Percentiles rank a stretch among this genome's conserved stretches.
phyloP scores from a whole-genome alignment of 352 stramenopile genomes.

The Globisporangium recalcitrans region DNA sequence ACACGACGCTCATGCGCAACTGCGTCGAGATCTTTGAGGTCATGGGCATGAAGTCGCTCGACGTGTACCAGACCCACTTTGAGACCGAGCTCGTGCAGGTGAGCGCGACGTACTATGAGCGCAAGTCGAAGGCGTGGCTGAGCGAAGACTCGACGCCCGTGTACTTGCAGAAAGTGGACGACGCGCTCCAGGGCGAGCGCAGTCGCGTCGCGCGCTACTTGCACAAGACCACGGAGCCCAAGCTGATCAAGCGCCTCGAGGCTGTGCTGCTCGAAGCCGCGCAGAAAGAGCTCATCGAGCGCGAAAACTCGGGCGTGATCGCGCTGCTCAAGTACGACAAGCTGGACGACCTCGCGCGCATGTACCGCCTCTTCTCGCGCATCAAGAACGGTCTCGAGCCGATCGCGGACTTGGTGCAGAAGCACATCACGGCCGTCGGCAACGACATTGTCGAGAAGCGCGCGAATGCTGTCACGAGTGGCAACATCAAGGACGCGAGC shows the following conservation, averaged over 20 bases:
- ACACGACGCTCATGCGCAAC: conserved; percentile 94
- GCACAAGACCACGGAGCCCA: conserved; percentile 93
- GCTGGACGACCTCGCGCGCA: conserved; percentile 94
- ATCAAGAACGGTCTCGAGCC: conserved; percentile 95
- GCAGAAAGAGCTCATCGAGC: conserved; percentile 96
- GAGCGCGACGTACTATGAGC: conserved; percentile 94
- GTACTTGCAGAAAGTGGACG: conserved; percentile 96
- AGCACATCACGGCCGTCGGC: conserved; percentile 91
- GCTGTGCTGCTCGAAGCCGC: conserved; percentile 93
- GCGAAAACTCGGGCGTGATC: conserved; percentile 95
- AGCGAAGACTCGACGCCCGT: conserved; percentile 95
- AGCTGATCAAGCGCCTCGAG: conserved; percentile 92
- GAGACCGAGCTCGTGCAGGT: conserved; percentile 91
- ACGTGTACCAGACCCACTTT: conserved; percentile 96
- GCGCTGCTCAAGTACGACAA: conserved; percentile 97
- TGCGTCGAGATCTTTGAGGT: conserved; percentile 98
- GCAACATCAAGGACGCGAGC: conserved; percentile 88
- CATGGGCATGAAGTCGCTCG: conserved; percentile 95
- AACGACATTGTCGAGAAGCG: conserved; percentile 88
- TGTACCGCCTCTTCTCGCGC: conserved; percentile 97
- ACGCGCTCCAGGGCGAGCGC: conserved; percentile 74
- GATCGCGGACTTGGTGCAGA: conserved; percentile 95
- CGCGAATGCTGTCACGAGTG: conserved; percentile 85
- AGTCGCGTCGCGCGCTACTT: conserved; percentile 94
- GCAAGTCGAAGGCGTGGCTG: conserved; percentile 97